Percentiles rank a stretch among this genome's conserved stretches.
These are phyloP conservation scores for Silene coronaria DNA, from an alignment of 179 eudicot species.

Conservation along the genomic window DNA sequence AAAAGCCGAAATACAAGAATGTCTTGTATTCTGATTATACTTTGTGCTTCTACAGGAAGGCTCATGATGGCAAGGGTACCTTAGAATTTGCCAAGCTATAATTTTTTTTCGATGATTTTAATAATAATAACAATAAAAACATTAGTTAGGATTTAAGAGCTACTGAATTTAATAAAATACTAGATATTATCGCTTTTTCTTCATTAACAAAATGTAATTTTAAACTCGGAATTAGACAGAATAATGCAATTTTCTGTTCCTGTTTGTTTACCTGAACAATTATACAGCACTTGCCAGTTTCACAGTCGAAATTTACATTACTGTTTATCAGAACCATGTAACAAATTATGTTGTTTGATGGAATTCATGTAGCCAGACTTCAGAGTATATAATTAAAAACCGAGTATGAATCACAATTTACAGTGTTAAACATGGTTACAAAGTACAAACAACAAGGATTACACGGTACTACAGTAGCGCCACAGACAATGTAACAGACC, in stretches of 20 bases:
- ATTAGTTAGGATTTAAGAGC: too few relatives aligned
- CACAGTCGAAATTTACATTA: neutral
- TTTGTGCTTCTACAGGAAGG: constrained; percentile 25
- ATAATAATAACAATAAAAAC: neutral
- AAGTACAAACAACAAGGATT: neutral
- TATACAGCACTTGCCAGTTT: neutral
- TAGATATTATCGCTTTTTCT: too few relatives aligned
- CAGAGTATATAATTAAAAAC: too few relatives aligned
- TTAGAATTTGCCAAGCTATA: constrained; percentile 21
- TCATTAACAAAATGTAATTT: too few relatives aligned
- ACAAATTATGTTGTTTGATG: neutral
- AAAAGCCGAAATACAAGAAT: constrained; percentile 28
- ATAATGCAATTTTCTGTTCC: too few relatives aligned
- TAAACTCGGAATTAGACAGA: too few relatives aligned
- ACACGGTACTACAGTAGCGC: too few relatives aligned
- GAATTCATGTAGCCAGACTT: neutral
- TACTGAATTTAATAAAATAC: too few relatives aligned
- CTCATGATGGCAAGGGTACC: constrained; percentile 33
- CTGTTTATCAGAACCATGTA: neutral
- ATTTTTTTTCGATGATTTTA: neutral
- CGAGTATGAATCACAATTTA: neutral
- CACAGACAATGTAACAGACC: neutral
- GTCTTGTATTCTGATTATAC: constrained; percentile 29
- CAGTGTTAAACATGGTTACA: neutral
- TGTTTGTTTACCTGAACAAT: neutral